A percentile compares a stretch with the other conserved stretches of the same genome.
phyloP scores from a whole-genome alignment of 2,329 filamentous ascomycete species.

The Drechslerella coelobrocha region DNA sequence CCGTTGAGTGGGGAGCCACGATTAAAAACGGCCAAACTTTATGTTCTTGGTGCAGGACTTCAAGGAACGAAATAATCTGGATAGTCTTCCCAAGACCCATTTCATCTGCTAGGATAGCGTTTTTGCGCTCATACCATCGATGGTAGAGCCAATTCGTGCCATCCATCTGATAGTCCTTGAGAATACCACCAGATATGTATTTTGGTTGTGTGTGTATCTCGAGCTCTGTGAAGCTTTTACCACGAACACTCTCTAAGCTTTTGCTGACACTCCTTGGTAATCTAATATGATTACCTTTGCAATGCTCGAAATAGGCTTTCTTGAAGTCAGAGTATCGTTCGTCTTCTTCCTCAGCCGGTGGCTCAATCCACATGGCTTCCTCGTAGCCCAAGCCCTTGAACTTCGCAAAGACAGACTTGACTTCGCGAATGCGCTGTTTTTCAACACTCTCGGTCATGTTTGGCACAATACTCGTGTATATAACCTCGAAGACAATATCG shows the following conservation, averaged over 20 bases:
- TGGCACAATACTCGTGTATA: conserved; percentile 65
- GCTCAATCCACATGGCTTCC: conserved; percentile 62
- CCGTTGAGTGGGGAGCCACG: conserved; percentile 92
- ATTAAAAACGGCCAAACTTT: conserved; percentile 90
- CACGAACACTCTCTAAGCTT: conserved; percentile 72
- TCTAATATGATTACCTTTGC: conserved; percentile 77
- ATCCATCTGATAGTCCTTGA: conserved; percentile 93
- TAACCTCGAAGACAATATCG: conserved; percentile 87
- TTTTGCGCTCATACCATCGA: conserved; percentile 81
- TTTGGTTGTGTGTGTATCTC: conserved; percentile 75
- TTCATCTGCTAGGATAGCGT: conserved; percentile 91
- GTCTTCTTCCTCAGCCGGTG: conserved; percentile 49
- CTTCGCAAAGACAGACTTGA: conserved; percentile 80
- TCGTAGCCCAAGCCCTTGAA: conserved; percentile 92
- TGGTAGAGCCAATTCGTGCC: conserved; percentile 80
- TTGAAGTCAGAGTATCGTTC: conserved; percentile 80
- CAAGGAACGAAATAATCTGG: conserved; percentile 61
- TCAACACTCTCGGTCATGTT: conserved; percentile 67
- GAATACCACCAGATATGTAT: conserved; percentile 74
- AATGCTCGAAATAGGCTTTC: conserved; percentile 83
- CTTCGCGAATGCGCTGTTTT: conserved; percentile 73
- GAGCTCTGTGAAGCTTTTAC: conserved; percentile 69
- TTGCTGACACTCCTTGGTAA: conserved; percentile 68
- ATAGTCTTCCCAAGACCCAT: conserved; percentile 99
- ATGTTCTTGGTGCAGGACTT: conserved; percentile 59